These are phyloP conservation scores for Microdochium trichocladiopsis DNA, from an alignment of 2,329 filamentous ascomycete species.

Conservation along the genomic window DNA sequence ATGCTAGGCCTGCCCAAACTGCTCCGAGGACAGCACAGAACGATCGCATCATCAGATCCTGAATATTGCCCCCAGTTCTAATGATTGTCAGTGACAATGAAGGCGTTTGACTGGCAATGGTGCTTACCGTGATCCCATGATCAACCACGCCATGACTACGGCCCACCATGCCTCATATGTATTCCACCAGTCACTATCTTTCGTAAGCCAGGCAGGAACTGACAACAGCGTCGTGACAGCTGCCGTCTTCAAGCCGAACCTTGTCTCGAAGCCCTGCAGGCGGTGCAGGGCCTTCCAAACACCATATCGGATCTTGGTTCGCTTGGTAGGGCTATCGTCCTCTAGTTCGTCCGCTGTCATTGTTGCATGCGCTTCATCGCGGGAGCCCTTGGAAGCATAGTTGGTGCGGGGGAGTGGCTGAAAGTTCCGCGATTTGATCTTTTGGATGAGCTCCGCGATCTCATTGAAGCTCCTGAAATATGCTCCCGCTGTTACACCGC, in stretches of 20 bases:
- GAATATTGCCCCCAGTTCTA: slow-evolving; percentile 48
- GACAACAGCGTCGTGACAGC: slow-evolving; percentile 43
- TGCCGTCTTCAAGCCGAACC: slow-evolving; percentile 50
- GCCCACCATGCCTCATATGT: slow-evolving; percentile 50
- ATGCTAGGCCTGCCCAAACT: slow-evolving; percentile 46
- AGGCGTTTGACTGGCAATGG: not conserved
- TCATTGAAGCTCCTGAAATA: slow-evolving; percentile 38
- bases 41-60: slow-evolving; percentile 46
- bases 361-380: slow-evolving; percentile 27
- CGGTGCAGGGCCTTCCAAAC: slow-evolving; percentile 43
- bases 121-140: slow-evolving; percentile 40
- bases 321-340: slow-evolving; percentile 22
- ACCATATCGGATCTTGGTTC: slow-evolving; percentile 33
- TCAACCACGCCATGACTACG: slow-evolving; percentile 49
- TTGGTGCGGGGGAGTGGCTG: slow-evolving; percentile 18
- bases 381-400: slow-evolving; percentile 10
- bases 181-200: slow-evolving; percentile 45
- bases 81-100: not conserved
- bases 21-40: slow-evolving; percentile 43
- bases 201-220: slow-evolving; percentile 43
- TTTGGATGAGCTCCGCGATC: slow-evolving; percentile 34
- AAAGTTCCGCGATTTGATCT: slow-evolving; percentile 30
- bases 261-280: slow-evolving; percentile 49
- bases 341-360: slow-evolving; percentile 30
- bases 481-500: slow-evolving; percentile 11